These are phyloP conservation scores for Aspergillus quadricinctus DNA, from an alignment of 2,329 filamentous ascomycete species.

Conservation along the genomic window DNA sequence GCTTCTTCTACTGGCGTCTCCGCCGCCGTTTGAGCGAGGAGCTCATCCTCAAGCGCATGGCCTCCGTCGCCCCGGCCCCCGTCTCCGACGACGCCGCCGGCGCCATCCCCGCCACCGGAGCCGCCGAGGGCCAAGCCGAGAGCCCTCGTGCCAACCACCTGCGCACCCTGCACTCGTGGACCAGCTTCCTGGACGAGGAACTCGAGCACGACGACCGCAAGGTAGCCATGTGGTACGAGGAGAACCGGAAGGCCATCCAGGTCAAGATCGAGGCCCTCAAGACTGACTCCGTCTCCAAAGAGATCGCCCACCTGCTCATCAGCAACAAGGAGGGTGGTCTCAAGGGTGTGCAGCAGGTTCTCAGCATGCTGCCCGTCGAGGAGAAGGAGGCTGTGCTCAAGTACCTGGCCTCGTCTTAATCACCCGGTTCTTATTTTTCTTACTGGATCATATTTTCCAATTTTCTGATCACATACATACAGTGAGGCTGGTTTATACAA, in stretches of 20 bases:
- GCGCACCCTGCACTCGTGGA: conserved; percentile 77
- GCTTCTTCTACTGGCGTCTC: conserved; percentile 99
- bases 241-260: conserved; percentile 77
- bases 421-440: conserved; percentile 5
- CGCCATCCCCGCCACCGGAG: conserved; percentile 40
- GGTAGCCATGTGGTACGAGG: conserved; percentile 93
- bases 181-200: conserved; percentile 59
- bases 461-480: background rate
- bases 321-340: conserved; percentile 66
- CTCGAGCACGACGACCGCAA: conserved; percentile 76
- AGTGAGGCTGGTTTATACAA: background rate
- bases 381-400: conserved; percentile 82
- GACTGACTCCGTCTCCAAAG: conserved; percentile 65
- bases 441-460: conserved; percentile 1
- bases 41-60: conserved; percentile 90
- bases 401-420: conserved; percentile 34
- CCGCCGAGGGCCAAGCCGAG: conserved; percentile 29
- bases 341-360: conserved; percentile 79
- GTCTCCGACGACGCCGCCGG: conserved; percentile 31
- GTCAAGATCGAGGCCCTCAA: conserved; percentile 82
- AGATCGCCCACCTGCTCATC: conserved; percentile 65
- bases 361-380: conserved; percentile 79
- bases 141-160: conserved; percentile 63
- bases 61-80: conserved; percentile 39
- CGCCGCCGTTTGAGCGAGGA: conserved; percentile 96